These are phyloP conservation scores for Jamesozyma rosinii DNA, from an alignment of 805 yeast genomes.

Conservation along the genomic window DNA sequence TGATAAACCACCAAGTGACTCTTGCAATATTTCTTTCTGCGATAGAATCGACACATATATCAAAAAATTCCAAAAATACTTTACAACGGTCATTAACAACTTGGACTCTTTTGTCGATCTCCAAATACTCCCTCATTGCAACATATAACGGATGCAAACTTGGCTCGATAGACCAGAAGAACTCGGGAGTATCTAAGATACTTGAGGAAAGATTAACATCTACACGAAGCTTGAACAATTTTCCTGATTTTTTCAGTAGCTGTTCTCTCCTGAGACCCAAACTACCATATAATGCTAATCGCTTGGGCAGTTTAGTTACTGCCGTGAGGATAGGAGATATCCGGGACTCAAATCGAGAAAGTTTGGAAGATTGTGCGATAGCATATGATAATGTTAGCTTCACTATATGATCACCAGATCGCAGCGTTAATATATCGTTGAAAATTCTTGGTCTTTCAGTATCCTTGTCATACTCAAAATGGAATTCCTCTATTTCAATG, in stretches of 20 bases:
- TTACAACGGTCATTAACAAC: constrained; percentile 89
- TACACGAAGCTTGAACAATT: constrained; percentile 78
- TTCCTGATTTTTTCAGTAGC: constrained; percentile 79
- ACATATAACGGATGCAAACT: constrained; percentile 84
- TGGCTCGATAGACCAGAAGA: constrained; percentile 94
- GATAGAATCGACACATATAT: constrained; percentile 84
- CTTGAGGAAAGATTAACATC: constrained; percentile 89
- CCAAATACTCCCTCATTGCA: constrained; percentile 85
- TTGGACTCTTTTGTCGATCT: constrained; percentile 89
- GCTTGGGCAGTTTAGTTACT: constrained; percentile 81
- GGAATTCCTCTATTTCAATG: constrained; percentile 77
- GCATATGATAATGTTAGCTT: constrained; percentile 93
- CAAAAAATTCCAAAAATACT: constrained; percentile 87
- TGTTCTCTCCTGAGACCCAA: constrained; percentile 79
- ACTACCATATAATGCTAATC: constrained; percentile 82
- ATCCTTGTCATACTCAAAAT: constrained; percentile 43
- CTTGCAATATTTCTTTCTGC: constrained; percentile 88
- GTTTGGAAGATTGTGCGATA: constrained; percentile 89
- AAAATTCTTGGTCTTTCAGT: constrained; percentile 66
- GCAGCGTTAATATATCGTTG: constrained; percentile 86
- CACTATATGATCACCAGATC: constrained; percentile 86
- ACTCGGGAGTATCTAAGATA: constrained; percentile 89
- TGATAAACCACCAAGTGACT: constrained; percentile 82
- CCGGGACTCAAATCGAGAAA: constrained; percentile 83
- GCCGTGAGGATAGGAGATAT: constrained; percentile 77